These are phyloP conservation scores for Trametes cinnabarina DNA, from an alignment of 768 basidiomycete species.

Conservation along the genomic window DNA sequence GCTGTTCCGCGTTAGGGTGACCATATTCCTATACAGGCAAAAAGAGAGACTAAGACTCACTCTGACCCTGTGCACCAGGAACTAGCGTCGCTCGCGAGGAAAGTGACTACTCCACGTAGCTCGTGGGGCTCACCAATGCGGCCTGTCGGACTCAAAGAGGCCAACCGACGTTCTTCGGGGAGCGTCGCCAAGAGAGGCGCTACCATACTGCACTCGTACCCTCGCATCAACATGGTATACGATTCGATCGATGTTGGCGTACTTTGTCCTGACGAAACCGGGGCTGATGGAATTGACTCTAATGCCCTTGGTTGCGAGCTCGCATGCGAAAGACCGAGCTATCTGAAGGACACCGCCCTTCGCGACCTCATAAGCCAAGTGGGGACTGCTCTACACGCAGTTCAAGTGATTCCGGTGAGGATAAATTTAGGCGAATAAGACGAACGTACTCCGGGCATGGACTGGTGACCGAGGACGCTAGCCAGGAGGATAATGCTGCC, in stretches of 20 bases:
- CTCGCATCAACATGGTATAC: too few species aligned
- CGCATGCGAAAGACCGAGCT: slow-evolving; percentile 79
- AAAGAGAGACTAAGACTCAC: too few species aligned
- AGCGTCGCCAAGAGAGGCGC: too few species aligned
- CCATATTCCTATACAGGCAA: too few species aligned
- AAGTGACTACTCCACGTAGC: slow-evolving; percentile 58
- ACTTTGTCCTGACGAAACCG: slow-evolving; percentile 73
- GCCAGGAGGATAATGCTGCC: slow-evolving; percentile 44
- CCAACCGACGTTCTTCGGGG: too few species aligned
- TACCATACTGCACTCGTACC: too few species aligned
- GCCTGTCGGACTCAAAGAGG: slow-evolving; percentile 60
- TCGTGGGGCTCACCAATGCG: slow-evolving; percentile 70
- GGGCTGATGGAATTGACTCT: slow-evolving; percentile 76
- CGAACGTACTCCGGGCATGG: too few species aligned
- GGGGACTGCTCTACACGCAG: slow-evolving; percentile 56
- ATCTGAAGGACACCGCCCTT: slow-evolving; percentile 79
- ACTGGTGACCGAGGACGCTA: slow-evolving; percentile 46
- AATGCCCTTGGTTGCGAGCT: slow-evolving; percentile 61
- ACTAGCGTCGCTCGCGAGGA: neutral
- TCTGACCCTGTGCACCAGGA: neutral
- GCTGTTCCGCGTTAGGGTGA: too few species aligned
- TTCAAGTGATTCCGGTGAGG: too few species aligned
- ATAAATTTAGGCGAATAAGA: too few species aligned
- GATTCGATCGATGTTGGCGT: too few species aligned
- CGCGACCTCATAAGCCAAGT: slow-evolving; percentile 73